Conservation (phyloP, 139 green algal genomes). For the Tetraselmis chui region DNA sequence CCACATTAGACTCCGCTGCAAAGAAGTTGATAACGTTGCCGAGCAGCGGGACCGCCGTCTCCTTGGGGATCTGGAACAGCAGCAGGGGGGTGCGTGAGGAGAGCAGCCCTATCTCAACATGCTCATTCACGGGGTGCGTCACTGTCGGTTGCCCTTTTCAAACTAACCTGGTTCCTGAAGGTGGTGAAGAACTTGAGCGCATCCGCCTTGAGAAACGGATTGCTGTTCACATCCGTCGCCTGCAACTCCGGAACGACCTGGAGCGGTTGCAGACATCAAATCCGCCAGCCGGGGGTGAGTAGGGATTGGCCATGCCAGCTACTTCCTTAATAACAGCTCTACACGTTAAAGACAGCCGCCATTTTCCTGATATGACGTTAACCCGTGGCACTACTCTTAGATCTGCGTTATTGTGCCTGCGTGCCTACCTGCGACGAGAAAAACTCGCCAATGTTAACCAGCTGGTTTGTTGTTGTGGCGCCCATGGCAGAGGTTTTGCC, state of each 20-base stretch:
- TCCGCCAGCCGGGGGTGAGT: neutral
- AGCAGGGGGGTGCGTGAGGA: neutral
- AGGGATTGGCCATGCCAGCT: too few relatives aligned
- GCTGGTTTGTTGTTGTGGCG: slow-evolving; percentile 78
- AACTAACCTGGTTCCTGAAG: slow-evolving; percentile 52
- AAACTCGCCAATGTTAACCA: slow-evolving; percentile 89
- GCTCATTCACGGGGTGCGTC: too few relatives aligned
- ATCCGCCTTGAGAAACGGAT: slow-evolving; percentile 87
- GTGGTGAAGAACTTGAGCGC: slow-evolving; percentile 93
- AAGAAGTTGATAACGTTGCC: slow-evolving; percentile 60
- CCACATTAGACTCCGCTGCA: slow-evolving; percentile 69
- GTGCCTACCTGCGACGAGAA: slow-evolving; percentile 61
- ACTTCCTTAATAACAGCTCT: too few relatives aligned
- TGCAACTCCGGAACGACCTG: slow-evolving; percentile 78
- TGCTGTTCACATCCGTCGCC: slow-evolving; percentile 40
- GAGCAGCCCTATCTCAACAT: too few relatives aligned
- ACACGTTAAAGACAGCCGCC: too few relatives aligned
- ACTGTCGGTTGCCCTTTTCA: too few relatives aligned
- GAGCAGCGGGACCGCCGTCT: slow-evolving; percentile 50
- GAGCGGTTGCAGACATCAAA: neutral
- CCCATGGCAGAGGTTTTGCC: slow-evolving; percentile 74
- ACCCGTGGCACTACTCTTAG: too few relatives aligned
- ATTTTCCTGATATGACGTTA: too few relatives aligned
- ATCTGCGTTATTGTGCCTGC: too few relatives aligned
- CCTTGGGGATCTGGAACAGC: slow-evolving; percentile 61